Conservation (phyloP, 2,329 filamentous ascomycete genomes). For the Phialemoniopsis sp. region DNA sequence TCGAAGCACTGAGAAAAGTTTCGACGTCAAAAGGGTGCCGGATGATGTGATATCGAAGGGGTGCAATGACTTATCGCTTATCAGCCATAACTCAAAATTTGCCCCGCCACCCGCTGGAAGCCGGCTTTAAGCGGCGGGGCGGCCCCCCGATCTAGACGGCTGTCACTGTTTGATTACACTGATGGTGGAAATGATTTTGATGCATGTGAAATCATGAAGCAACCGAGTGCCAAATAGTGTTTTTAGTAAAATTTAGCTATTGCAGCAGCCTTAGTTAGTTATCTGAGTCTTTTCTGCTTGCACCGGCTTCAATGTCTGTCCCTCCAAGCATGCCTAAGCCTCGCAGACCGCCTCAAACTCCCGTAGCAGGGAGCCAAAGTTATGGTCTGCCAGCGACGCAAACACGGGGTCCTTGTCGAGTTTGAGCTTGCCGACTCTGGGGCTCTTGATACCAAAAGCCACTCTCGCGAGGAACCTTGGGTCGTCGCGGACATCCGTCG, state of each 20-base stretch:
- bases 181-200: too few relatives aligned
- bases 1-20: not conserved
- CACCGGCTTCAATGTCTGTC: too few relatives aligned
- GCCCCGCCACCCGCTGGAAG: not conserved
- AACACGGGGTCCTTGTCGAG: constrained; percentile 41
- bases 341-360: too few relatives aligned
- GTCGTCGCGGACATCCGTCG: constrained; percentile 47
- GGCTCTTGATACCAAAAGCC: constrained; percentile 60
- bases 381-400: constrained; percentile 48
- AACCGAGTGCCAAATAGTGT: too few relatives aligned
- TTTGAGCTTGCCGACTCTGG: constrained; percentile 43
- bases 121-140: too few relatives aligned
- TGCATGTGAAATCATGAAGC: too few relatives aligned
- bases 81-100: not conserved
- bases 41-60: not conserved
- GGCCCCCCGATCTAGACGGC: too few relatives aligned
- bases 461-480: constrained; percentile 54
- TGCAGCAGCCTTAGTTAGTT: too few relatives aligned
- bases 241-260: too few relatives aligned
- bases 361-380: constrained; percentile 27
- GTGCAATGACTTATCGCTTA: not conserved
- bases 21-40: not conserved
- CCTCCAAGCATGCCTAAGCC: too few relatives aligned
- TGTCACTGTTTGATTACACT: too few relatives aligned
- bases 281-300: too few relatives aligned